Evolutionary conservation across 139 green algal genomes (phyloP), one percentile per base, ranked within the genome.

Genomic region (Chlamydomonas asymmetrica): DNA sequence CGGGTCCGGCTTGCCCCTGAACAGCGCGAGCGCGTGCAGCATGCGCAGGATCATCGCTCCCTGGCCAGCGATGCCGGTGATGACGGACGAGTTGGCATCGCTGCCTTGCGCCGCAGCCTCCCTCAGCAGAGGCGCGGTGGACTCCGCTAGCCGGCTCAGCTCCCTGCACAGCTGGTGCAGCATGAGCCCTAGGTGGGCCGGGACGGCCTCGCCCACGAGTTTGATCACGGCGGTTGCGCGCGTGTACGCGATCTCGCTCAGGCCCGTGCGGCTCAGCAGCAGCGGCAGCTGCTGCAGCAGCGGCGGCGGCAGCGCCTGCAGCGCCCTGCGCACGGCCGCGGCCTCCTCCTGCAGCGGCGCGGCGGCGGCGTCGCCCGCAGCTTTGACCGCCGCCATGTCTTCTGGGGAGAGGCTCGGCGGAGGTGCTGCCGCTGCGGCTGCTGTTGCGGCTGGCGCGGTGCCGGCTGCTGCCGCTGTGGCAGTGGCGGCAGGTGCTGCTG

Each of bases 21-120:
- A 88, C 25, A 71, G 71, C 68, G 87, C 71, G 52, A 96, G 69
- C n/a, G 81, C 78, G 61, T 93, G 80, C 74, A 96, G 82, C 43
- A 94, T 76, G 29, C 90, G 82, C 78, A 95, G 82, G 38, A 94
- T 72, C 38, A 84, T 76, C 1, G 63, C 73, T n/a, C 91, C 88
- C 48, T 82, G 74, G 32, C 8, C 57, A 23, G 83, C 82, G 8
- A 88, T 73, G 25, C 75, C 66, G 16, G 73, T 59, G 27, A 81
- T 76, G 5, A 82, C 63, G 48, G 79, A 52, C 22, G 62, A 61
- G 68, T 79, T 71, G 34, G 65, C 71, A 16, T 81, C 73, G 23
- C 50, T 52, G 65, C 80, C 80, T 18, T 67, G 62, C 22, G n/a
- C 40, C 18, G 66, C 64, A 1, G 80, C 80, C 8, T 41, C 34